These are phyloP conservation scores for Stentor coeruleus DNA, from an alignment of 73 alveolate species.

Conservation along the genomic window DNA sequence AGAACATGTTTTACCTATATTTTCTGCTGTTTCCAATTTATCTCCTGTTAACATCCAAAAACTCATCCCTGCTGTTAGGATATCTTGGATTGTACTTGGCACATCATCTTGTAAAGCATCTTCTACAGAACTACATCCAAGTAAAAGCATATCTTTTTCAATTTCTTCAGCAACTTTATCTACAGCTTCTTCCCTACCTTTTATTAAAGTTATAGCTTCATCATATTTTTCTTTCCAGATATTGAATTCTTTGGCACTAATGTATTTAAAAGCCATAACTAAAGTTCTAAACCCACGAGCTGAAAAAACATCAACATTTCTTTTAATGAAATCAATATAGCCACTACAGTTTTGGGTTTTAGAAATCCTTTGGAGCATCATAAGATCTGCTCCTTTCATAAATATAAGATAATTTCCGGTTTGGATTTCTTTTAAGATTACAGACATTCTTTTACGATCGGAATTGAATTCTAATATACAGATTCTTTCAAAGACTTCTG, in stretches of 20 bases:
- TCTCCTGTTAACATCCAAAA: conserved; percentile 93
- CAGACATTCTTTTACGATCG: conserved; percentile 92
- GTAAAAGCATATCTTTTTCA: conserved; percentile 78
- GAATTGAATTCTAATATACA: conserved; percentile 85
- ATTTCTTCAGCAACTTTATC: conserved; percentile 75
- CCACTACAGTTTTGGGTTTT: conserved; percentile 37
- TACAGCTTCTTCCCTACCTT: conserved; percentile 63
- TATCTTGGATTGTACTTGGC: conserved; percentile 91
- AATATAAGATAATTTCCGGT: conserved; percentile 47
- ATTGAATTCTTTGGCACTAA: conserved; percentile 76
- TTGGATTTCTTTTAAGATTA: conserved; percentile 72
- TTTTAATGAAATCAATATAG: conserved; percentile 39
- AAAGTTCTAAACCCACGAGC: conserved; percentile 81
- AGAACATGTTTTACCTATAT: conserved; percentile 91
- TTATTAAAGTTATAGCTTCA: conserved; percentile 67
- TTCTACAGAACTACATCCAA: conserved; percentile 98
- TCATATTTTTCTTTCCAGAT: conserved; percentile 55
- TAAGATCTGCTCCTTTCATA: conserved; percentile 76
- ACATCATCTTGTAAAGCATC: conserved; percentile 93
- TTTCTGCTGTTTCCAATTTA: conserved; percentile 98
- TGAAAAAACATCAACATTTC: conserved; percentile 52
- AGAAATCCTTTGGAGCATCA: conserved; percentile 42
- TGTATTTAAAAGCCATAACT: conserved; percentile 80
- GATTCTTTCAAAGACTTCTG: conserved; percentile 56
- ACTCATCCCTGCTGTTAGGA: conserved; percentile 52